Base-by-base conservation (phyloP, 495 filamentous ascomycete species). In the Penicillium crystallinum region DNA sequence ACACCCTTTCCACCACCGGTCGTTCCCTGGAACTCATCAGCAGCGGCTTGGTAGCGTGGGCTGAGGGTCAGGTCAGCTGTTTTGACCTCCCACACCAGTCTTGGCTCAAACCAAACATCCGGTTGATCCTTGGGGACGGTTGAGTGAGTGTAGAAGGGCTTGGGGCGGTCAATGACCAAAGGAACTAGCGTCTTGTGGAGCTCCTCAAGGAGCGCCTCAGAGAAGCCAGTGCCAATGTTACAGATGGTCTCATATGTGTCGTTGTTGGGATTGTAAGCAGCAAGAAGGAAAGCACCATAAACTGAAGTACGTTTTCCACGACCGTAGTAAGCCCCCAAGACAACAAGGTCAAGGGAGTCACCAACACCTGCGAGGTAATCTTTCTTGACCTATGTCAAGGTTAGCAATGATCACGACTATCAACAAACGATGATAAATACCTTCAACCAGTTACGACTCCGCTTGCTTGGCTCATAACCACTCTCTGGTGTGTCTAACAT, bases 171-270 rank as follows among this genome's bases (percentile, higher is more conserved):
- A 58, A 98, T 98, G 54, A 85, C 79, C 40, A 88, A 76, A 4
- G 81, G 73, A 0, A 75, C 81, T 22, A 98, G 80, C 40, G 82
- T 74, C 10, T 74, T 69, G 73, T 98, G 84, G 9, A 97, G 74
- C 40, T 90, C 86, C 59, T 95, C 86, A 4, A 98, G 82, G 3
- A 88, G 74, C 2, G 80, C 86, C 70, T 98, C 93, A 3, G 86
- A 92, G 69, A 98, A 98, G 1, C 93, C 93, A 2, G 93, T 98
- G 52, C 93, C 93, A 57, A 98, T 97, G 65, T 98, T 98, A 80
- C 95, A 98, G 21, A 97, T 85, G 0, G 89, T 93, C 69, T 98
- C 95, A 70, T 91, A 97, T 9, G 69, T 83, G 48, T 98, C 87
- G 12, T 74, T 79, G 35, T 65, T 74, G 2, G 84, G 66, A 70